Evolutionary conservation across 805 yeast genomes (phyloP).

Genomic region (Candida dendrica): DNA sequence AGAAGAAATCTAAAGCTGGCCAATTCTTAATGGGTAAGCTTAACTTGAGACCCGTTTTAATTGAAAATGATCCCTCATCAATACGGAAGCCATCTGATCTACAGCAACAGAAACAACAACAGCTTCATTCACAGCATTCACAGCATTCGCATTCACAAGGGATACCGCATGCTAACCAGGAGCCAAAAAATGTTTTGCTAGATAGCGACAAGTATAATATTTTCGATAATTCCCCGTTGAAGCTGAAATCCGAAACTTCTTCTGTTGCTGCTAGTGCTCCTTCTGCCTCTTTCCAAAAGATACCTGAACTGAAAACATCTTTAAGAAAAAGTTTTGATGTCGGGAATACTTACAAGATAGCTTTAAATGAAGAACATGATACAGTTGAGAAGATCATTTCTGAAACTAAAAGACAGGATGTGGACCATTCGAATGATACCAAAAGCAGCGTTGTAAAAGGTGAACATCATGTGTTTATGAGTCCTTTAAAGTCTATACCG

Average conservation of each 20-base stretch:
- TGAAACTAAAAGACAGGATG: no score
- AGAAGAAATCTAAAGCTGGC: constrained; percentile 26
- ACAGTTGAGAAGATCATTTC: no score
- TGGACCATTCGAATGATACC: no score
- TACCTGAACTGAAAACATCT: not conserved
- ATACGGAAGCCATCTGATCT: constrained; percentile 14
- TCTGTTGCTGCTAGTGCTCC: not conserved
- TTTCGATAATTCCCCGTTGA: constrained; percentile 1
- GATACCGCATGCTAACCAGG: not conserved
- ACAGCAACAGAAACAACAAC: not conserved
- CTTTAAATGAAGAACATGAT: no score
- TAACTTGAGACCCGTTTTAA: constrained; percentile 32
- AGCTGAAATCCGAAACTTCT: not conserved
- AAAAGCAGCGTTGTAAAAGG: not conserved
- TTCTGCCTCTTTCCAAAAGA: not conserved
- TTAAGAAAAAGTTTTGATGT: not conserved
- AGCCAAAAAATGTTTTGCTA: constrained; percentile 3
- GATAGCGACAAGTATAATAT: constrained; percentile 11
- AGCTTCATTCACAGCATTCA: not conserved
- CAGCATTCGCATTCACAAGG: no score
- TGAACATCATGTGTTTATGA: not conserved
- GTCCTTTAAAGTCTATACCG: not conserved
- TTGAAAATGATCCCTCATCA: constrained; percentile 26
- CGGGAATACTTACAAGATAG: not conserved
- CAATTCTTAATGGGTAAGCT: constrained; percentile 32